These are phyloP conservation scores for Termitomyces bulborhizus DNA, from an alignment of 768 basidiomycete genomes.

Conservation along the genomic window DNA sequence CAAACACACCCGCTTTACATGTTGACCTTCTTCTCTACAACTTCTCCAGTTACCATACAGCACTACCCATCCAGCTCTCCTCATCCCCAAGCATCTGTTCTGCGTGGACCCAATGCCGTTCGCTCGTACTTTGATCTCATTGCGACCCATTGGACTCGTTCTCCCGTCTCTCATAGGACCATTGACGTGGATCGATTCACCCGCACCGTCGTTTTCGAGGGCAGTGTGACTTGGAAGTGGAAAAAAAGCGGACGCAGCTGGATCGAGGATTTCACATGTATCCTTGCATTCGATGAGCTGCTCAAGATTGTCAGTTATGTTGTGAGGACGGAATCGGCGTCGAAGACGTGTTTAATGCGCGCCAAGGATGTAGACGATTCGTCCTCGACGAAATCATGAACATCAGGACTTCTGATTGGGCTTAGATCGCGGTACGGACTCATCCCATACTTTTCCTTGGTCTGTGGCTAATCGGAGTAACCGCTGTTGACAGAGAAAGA, in stretches of 20 bases:
- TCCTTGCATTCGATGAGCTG: constrained; percentile 36
- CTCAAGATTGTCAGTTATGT: constrained; percentile 35
- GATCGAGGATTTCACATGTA: constrained; percentile 41
- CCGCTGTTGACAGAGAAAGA: not conserved
- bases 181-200: constrained; percentile 18
- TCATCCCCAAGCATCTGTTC: constrained; percentile 25
- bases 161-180: constrained; percentile 19
- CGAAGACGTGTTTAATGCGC: constrained; percentile 40
- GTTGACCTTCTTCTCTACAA: constrained; percentile 33
- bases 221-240: constrained; percentile 42
- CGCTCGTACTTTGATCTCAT: constrained; percentile 46
- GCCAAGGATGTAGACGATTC: constrained; percentile 28
- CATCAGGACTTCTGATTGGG: not conserved
- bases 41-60: constrained; percentile 31
- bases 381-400: constrained; percentile 16
- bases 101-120: constrained; percentile 37
- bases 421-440: constrained; percentile 5
- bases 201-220: constrained; percentile 26
- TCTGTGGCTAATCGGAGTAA: not conserved
- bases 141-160: constrained; percentile 37
- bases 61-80: constrained; percentile 31
- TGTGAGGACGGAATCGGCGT: constrained; percentile 32
- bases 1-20: constrained; percentile 24
- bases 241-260: constrained; percentile 34
- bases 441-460: not conserved